phyloP scores from a whole-genome alignment of 441 rosid species.

The Arabidopsis lyrata region DNA sequence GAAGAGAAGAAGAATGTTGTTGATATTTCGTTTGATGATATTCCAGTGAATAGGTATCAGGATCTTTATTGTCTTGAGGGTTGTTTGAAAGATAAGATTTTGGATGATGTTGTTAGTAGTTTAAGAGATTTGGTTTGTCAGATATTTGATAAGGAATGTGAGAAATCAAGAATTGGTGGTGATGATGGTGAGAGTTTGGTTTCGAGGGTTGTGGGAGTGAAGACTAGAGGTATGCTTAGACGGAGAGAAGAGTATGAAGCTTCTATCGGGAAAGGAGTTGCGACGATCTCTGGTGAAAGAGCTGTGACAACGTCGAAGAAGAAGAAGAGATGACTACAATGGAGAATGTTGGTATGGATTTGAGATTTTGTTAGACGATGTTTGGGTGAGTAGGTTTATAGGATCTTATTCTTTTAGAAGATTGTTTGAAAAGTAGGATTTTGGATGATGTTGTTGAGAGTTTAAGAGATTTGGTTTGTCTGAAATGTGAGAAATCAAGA shows the following conservation, averaged over 20 bases:
- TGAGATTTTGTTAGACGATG: conserved; percentile 46
- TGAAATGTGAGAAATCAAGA: conserved; percentile 21
- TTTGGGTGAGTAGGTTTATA: conserved; percentile 41
- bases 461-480: conserved; percentile 23
- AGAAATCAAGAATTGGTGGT: conserved; percentile 4
- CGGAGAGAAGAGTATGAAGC: background rate
- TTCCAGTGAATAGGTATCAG: conserved; percentile 49
- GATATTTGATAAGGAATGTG: conserved; percentile 17
- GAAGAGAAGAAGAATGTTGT: conserved; percentile 15
- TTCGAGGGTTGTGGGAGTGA: conserved; percentile 30
- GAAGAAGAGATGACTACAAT: background rate
- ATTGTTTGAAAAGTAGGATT: conserved; percentile 12
- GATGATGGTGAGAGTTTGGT: conserved; percentile 14
- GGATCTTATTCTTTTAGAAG: too few relatives aligned
- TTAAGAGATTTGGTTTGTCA: conserved; percentile 29
- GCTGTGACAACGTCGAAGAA: background rate
- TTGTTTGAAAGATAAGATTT: conserved; percentile 26
- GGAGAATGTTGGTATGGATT: background rate
- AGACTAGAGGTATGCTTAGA: conserved; percentile 4
- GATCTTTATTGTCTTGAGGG: conserved; percentile 40
- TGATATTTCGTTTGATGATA: conserved; percentile 47
- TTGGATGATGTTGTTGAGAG: conserved; percentile 42
- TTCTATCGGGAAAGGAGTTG: background rate
- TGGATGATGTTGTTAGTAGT: conserved; percentile 44
- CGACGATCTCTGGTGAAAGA: too few relatives aligned